Base-by-base conservation (phyloP, 1,284 basidiomycete species). In the Naganishia sp. region DNA sequence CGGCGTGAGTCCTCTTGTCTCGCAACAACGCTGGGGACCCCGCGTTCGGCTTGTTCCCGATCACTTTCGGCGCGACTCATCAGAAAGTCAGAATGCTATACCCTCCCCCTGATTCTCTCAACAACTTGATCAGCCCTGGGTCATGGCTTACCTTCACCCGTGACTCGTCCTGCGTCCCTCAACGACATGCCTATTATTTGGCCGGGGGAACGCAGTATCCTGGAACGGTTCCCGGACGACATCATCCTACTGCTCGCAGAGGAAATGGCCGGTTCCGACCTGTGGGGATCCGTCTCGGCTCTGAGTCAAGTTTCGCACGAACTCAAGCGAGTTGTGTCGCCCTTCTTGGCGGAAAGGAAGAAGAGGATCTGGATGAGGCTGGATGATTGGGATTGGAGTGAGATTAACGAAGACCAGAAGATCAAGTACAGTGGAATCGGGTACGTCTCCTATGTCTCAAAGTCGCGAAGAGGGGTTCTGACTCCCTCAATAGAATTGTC, bases 281-380 rank as follows among this genome's bases (percentile, higher is more conserved):
- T 11, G 15, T 60, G 50, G 21, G 57, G 48, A 9, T 43, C 48
- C 23, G 25, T 61, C 9, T 50, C 59, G 1, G 45, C 59, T 5
- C 23, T 52, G 0, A 42, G 59, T 21, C 39, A 13, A 36, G 43
- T 48, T 4, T 49, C 59, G 33, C 48, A 61, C 16, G 39, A 43
- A 13, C 10, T 61, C n/a, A 60, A 60, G 36, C 18, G 33, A 21
- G 21, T 60, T 0, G 36, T 61, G 3, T 36, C 49, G 48, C 59
- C 59, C 10, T 61, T 50, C 31, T 28, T 61, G 11, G 36, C 48
- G 6, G 48, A 61, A 46, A 43, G 23, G 15, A 52, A 61, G 59
- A 52, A 28, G 39, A 52, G 43, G 48, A n/a, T 50, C 7, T 61
- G 59, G 59, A 61, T 61, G 59, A 48, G 59, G 13, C 23, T 61